A percentile compares a stretch with the other conserved stretches of the same genome.
phyloP scores from a whole-genome alignment of 1,284 basidiomycete genomes.

The Pseudozyma pruni region DNA sequence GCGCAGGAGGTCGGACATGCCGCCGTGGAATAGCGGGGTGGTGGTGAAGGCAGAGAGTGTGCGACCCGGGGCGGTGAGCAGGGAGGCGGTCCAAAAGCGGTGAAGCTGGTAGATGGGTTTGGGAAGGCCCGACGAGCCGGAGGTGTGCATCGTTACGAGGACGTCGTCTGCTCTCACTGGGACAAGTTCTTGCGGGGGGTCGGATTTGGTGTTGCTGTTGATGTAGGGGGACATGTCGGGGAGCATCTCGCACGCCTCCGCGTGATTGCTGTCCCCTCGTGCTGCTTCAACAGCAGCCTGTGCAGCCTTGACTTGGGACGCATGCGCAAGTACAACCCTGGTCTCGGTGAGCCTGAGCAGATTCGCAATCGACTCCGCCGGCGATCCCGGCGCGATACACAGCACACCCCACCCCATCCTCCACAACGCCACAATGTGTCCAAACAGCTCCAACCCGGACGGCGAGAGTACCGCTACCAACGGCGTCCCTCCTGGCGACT shows the following conservation, averaged over 20 bases:
- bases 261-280: background rate
- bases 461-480: constrained; percentile 68
- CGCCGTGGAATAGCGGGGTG: constrained; percentile 70
- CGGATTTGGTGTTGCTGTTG: background rate
- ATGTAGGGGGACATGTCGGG: background rate
- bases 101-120: constrained; percentile 68
- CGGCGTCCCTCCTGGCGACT: constrained; percentile 18
- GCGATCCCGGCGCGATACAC: constrained; percentile 70
- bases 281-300: constrained; percentile 15
- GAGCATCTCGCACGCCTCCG: constrained; percentile 16
- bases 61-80: constrained; percentile 43
- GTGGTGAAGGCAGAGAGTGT: constrained; percentile 68
- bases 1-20: constrained; percentile 69
- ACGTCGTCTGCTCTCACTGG: constrained; percentile 67
- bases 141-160: constrained; percentile 75
- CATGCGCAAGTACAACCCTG: constrained; percentile 71
- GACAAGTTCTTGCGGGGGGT: too few species aligned
- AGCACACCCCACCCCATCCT: constrained; percentile 68
- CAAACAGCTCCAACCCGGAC: constrained; percentile 68
- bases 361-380: constrained; percentile 73
- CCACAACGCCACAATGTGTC: constrained; percentile 68
- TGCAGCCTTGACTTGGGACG: constrained; percentile 68
- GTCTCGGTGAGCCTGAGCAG: constrained; percentile 72
- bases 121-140: constrained; percentile 73
- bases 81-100: constrained; percentile 55